phyloP scores from a whole-genome alignment of 2,329 filamentous ascomycete species.

The Alternaria rosae region DNA sequence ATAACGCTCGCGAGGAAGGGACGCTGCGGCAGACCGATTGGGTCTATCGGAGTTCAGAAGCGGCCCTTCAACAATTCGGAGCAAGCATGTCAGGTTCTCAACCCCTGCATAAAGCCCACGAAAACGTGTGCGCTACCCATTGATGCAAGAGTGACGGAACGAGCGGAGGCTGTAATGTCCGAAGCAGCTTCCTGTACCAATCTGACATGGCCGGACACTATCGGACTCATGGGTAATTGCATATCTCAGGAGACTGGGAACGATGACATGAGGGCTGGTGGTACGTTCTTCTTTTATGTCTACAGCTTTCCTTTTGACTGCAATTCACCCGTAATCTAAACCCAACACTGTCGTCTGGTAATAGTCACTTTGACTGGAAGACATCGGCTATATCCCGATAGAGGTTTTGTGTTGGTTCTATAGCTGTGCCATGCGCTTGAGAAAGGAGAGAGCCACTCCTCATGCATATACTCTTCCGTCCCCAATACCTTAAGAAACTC shows the following conservation, averaged over 20 bases:
- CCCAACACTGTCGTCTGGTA: neutral
- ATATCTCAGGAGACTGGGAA: too few relatives aligned
- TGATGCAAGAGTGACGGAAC: accelerated
- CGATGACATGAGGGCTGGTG: too few relatives aligned
- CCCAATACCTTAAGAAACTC: neutral
- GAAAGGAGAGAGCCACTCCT: neutral
- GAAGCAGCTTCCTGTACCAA: neutral
- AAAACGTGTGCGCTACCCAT: neutral
- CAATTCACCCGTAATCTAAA: neutral
- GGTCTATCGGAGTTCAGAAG: neutral
- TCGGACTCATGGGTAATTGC: neutral
- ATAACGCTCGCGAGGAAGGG: neutral
- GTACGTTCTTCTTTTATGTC: too few relatives aligned
- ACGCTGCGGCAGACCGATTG: neutral
- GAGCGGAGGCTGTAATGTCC: neutral
- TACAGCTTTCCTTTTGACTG: neutral
- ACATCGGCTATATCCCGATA: neutral
- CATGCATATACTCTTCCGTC: neutral
- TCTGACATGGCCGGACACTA: neutral
- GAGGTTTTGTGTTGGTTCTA: neutral
- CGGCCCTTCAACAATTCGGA: accelerated
- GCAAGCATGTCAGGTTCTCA: neutral
- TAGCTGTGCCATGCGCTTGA: neutral
- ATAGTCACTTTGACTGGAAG: neutral
- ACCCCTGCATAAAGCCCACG: neutral